These are phyloP conservation scores for Trypanosomatidae sp. DNA, from an alignment of 208 protist genomes.

Conservation along the genomic window DNA sequence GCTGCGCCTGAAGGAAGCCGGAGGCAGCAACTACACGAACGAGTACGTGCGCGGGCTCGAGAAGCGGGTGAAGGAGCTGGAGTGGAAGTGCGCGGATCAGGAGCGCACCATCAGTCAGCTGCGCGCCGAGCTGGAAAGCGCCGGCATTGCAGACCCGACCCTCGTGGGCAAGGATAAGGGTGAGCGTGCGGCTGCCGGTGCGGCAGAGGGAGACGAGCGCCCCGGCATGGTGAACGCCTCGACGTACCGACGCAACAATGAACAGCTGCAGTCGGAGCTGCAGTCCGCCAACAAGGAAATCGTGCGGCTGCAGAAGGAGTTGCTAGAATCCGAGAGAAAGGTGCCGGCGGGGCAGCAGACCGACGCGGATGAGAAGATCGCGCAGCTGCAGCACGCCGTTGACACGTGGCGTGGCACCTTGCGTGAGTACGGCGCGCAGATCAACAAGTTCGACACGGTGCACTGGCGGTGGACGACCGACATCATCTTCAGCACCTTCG, in stretches of 20 bases:
- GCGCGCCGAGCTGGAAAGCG: conserved; percentile 45
- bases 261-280: conserved; percentile 22
- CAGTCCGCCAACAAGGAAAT: conserved; percentile 22
- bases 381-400: conserved; percentile 1
- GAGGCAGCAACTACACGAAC: conserved; percentile 54
- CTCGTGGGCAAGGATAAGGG: not conserved
- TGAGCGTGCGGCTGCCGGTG: not conserved
- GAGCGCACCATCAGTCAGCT: conserved; percentile 50
- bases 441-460: conserved; percentile 21
- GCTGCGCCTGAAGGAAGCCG: conserved; percentile 60
- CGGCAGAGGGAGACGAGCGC: not conserved
- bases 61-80: conserved; percentile 37
- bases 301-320: conserved; percentile 22
- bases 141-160: conserved; percentile 42
- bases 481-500: conserved; percentile 29
- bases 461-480: conserved; percentile 22
- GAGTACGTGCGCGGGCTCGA: conserved; percentile 68
- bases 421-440: conserved; percentile 12
- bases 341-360: too few species aligned
- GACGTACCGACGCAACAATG: conserved; percentile 28
- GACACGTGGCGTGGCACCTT: conserved; percentile 7
- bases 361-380: too few species aligned
- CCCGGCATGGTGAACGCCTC: too few species aligned
- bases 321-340: conserved; percentile 21
- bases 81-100: conserved; percentile 61